These are phyloP conservation scores for Syncephalastrum contaminatum DNA, from an alignment of 371 early-diverging fungal genomes.

Conservation along the genomic window DNA sequence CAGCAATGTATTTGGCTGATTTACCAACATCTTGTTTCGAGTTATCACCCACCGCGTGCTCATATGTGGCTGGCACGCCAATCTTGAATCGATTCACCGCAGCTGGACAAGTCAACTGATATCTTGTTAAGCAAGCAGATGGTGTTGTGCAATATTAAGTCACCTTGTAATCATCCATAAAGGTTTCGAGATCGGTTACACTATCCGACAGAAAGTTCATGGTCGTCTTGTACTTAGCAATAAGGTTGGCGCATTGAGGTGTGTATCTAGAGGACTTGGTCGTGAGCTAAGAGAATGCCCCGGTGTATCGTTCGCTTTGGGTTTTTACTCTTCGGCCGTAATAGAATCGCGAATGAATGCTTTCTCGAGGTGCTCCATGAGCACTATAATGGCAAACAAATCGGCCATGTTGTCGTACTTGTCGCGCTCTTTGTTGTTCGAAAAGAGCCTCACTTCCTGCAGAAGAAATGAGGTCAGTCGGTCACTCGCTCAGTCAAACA, in stretches of 20 bases:
- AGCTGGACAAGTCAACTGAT: constrained; percentile 74
- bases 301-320: not conserved
- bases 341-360: constrained; percentile 92
- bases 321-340: constrained; percentile 70
- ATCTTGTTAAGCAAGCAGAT: too few relatives aligned
- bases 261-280: constrained; percentile 67
- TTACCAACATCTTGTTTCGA: constrained; percentile 48
- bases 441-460: constrained; percentile 73
- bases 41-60: constrained; percentile 70
- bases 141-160: too few relatives aligned
- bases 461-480: not conserved
- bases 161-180: constrained; percentile 86
- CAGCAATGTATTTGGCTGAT: constrained; percentile 82
- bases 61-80: constrained; percentile 88
- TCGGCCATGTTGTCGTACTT: constrained; percentile 92
- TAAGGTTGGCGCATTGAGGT: constrained; percentile 84
- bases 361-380: constrained; percentile 88
- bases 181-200: constrained; percentile 71
- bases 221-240: constrained; percentile 92
- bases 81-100: constrained; percentile 80
- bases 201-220: constrained; percentile 72
- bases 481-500: not conserved
- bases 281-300: constrained; percentile 2
- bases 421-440: constrained; percentile 83
- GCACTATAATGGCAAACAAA: constrained; percentile 86